A percentile compares a stretch with the other conserved stretches of the same genome.
Conservation (phyloP, 2,329 filamentous ascomycete genomes). For the Calonectria multiphialidica region DNA sequence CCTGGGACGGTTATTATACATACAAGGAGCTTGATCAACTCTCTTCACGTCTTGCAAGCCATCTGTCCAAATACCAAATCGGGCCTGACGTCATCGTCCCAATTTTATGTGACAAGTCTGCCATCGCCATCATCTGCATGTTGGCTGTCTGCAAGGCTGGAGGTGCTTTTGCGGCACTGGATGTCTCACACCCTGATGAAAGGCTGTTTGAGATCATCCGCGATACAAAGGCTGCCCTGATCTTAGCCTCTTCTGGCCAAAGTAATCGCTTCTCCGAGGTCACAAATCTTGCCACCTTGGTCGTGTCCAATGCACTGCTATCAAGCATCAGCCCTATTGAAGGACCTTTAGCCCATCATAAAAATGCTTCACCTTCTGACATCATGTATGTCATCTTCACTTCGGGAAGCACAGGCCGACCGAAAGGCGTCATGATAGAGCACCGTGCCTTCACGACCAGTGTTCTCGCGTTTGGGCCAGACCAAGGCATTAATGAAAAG, state of each 20-base stretch:
- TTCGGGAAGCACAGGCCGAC: neutral
- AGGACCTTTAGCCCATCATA: neutral
- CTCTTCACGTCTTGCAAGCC: neutral
- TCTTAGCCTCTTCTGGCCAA: neutral
- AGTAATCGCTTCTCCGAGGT: neutral
- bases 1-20: neutral
- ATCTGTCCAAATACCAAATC: neutral
- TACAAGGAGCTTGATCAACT: neutral
- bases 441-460: neutral
- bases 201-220: neutral
- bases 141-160: neutral
- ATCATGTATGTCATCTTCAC: conserved; percentile 2
- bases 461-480: neutral
- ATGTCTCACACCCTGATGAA: neutral
- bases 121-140: neutral
- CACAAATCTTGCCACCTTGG: neutral
- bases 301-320: neutral
- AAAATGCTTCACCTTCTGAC: neutral
- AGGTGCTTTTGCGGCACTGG: neutral
- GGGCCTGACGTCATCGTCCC: neutral
- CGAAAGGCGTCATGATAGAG: neutral
- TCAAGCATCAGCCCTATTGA: neutral
- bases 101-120: neutral
- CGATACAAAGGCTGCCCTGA: neutral
- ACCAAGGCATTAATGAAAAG: neutral